phyloP scores from a whole-genome alignment of 177 flowering plant species.

The Vitis hybrid region DNA sequence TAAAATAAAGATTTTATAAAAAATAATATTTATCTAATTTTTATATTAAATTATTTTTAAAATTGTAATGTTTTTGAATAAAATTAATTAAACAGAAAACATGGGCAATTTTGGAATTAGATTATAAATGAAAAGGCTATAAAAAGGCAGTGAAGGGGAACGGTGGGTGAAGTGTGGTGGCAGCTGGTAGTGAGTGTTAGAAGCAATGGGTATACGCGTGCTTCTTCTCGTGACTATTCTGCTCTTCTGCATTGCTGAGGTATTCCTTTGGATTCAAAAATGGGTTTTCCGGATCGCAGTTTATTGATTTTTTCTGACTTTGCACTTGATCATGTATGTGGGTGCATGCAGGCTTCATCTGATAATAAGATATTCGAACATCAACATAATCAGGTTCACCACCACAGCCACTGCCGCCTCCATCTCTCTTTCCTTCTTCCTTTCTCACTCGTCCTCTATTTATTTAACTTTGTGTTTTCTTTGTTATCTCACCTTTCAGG shows the following conservation, averaged over 20 bases:
- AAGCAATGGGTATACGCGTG: constrained; percentile 24
- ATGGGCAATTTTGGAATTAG: no score
- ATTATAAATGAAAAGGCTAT: no score
- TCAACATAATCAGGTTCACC: constrained; percentile 9
- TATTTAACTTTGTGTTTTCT: no score
- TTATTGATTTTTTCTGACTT: not conserved
- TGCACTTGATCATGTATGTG: not conserved
- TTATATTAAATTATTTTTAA: no score
- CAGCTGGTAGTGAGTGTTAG: not conserved
- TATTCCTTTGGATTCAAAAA: not conserved
- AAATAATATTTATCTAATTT: no score
- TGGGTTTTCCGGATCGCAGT: not conserved
- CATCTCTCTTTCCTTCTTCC: no score
- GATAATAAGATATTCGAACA: constrained; percentile 10
- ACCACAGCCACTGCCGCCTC: not conserved
- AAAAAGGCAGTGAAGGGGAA: no score
- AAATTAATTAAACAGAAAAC: no score
- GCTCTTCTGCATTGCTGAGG: constrained; percentile 18
- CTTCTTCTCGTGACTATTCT: constrained; percentile 20
- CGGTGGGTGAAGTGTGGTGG: no score
- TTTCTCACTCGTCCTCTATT: no score
- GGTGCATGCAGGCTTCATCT: constrained; percentile 25
- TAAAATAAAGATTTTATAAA: no score
- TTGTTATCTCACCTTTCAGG: constrained; percentile 1
- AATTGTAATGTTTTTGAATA: no score